phyloP scores from a whole-genome alignment of 306 rosid genomes.

The Datisca glomerata region DNA sequence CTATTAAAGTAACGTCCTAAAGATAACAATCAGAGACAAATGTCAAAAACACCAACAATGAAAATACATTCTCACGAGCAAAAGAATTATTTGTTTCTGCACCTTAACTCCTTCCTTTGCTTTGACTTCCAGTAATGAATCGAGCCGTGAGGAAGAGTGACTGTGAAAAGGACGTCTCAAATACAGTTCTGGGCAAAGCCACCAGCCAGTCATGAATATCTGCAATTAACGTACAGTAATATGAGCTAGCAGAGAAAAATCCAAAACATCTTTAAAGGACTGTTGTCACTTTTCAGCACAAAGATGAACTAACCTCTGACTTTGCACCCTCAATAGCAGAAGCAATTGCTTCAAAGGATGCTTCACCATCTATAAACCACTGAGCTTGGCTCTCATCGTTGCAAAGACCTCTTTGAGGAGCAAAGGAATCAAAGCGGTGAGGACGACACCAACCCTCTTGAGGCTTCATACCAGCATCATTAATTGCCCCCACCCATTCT shows the following conservation, averaged over 20 bases:
- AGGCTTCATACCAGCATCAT: conserved; percentile 26
- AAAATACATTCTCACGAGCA: neutral
- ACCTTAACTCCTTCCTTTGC: conserved; percentile 47
- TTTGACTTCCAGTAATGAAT: conserved; percentile 26
- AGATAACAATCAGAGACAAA: neutral
- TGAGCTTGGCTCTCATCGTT: conserved; percentile 38
- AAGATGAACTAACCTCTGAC: conserved; percentile 36
- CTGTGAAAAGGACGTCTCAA: conserved; percentile 30
- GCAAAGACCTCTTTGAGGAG: conserved; percentile 35
- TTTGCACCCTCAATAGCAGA: conserved; percentile 32
- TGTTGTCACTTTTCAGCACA: neutral
- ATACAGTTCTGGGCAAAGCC: conserved; percentile 45
- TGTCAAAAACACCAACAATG: too few species aligned
- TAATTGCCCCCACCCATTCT: conserved; percentile 29
- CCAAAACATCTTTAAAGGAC: neutral
- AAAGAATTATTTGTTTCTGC: neutral
- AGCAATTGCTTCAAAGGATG: conserved; percentile 42
- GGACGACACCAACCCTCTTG: conserved; percentile 39
- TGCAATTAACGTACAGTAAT: conserved; percentile 11
- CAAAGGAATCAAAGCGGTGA: conserved; percentile 32
- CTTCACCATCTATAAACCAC: conserved; percentile 37
- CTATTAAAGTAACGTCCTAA: neutral
- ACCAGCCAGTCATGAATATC: conserved; percentile 48
- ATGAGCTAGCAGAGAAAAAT: neutral
- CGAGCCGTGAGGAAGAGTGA: conserved; percentile 31